Percentiles rank a stretch among this genome's conserved stretches.
Conservation (phyloP, 371 early-diverging fungal genomes). For the Parasitella parasitica region DNA sequence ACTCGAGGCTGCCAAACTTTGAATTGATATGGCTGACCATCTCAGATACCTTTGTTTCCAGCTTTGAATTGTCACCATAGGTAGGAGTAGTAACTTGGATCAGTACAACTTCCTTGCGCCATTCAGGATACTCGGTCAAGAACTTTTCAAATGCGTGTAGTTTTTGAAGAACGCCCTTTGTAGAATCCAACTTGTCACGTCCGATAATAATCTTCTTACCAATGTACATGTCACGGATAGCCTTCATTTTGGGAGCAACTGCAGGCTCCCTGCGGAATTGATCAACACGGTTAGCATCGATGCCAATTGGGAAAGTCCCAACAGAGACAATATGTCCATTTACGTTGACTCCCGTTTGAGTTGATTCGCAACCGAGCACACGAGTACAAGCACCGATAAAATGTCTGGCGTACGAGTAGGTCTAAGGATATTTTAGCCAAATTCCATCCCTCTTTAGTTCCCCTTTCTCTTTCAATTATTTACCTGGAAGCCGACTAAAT, state of each 20-base stretch:
- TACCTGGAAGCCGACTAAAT: constrained; percentile 88
- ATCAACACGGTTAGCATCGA: constrained; percentile 78
- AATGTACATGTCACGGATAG: constrained; percentile 83
- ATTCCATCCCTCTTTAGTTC: neutral
- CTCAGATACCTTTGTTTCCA: constrained; percentile 89
- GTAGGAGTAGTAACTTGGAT: constrained; percentile 79
- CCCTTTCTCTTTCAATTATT: neutral
- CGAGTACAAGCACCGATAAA: constrained; percentile 93
- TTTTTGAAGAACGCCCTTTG: constrained; percentile 98
- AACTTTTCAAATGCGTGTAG: constrained; percentile 94
- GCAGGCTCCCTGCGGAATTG: constrained; percentile 48
- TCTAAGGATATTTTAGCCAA: constrained; percentile 48
- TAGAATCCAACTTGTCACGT: constrained; percentile 97
- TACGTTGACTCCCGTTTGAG: constrained; percentile 80
- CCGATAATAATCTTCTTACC: constrained; percentile 97
- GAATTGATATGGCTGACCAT: constrained; percentile 93
- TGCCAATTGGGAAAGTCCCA: constrained; percentile 97
- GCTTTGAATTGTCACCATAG: constrained; percentile 58
- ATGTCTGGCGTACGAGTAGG: constrained; percentile 97
- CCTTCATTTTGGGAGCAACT: constrained; percentile 73
- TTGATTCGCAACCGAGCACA: constrained; percentile 89
- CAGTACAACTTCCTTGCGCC: constrained; percentile 86
- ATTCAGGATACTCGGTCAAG: constrained; percentile 86
- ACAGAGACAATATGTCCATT: constrained; percentile 77
- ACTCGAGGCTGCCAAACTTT: constrained; percentile 91